Evolutionary conservation across 306 rosid species (phyloP).

Genomic region (Corylus americana): DNA sequence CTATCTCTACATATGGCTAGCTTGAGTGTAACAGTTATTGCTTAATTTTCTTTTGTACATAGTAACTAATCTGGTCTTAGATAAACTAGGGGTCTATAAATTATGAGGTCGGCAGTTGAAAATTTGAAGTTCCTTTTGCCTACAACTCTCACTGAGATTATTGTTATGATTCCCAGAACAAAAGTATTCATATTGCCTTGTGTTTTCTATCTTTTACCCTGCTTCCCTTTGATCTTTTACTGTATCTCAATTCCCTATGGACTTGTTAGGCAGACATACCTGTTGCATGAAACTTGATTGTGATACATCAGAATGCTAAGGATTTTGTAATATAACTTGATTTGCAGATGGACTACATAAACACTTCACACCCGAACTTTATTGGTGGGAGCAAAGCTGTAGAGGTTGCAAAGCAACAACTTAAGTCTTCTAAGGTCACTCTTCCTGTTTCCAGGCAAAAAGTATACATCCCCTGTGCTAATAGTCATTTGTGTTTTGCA

Average conservation of each 20-base stretch:
- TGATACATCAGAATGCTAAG: neutral
- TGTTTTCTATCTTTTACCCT: neutral
- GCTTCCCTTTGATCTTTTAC: neutral
- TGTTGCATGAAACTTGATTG: neutral
- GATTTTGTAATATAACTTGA: constrained; percentile 17
- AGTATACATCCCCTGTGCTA: constrained; percentile 42
- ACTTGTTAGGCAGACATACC: neutral
- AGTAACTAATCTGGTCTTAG: neutral
- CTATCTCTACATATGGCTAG: neutral
- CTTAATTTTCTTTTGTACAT: neutral
- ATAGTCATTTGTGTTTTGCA: constrained; percentile 20
- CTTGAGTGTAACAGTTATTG: neutral
- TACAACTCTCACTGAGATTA: neutral
- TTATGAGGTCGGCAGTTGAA: neutral
- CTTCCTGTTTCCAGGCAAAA: constrained; percentile 64
- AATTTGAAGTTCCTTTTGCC: neutral
- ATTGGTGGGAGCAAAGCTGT: constrained; percentile 95
- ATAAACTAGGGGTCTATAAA: neutral
- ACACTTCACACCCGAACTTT: constrained; percentile 96
- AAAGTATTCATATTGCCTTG: neutral
- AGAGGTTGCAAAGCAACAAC: constrained; percentile 76
- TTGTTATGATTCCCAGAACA: neutral
- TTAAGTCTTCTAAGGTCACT: constrained; percentile 68
- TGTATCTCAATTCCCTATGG: neutral
- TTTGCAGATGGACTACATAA: constrained; percentile 95